Evolutionary conservation across 2,329 filamentous ascomycete species (phyloP), one percentile per base, ranked within the genome.

Genomic region (Aspergillus neoniger): DNA sequence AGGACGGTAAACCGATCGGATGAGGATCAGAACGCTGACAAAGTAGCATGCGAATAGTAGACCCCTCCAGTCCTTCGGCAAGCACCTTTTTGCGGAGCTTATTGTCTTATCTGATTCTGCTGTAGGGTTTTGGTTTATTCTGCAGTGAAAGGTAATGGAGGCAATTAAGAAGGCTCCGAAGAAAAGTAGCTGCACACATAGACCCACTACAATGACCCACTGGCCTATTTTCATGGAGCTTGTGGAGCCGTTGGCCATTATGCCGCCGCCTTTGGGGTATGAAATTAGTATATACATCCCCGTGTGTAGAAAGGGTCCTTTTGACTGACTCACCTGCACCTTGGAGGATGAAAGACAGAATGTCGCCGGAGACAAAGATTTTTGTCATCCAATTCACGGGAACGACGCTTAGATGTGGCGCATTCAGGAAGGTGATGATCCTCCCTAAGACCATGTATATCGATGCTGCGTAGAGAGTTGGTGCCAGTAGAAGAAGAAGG

Each of bases 391-490:
- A 57, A 15, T 30, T 50, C 2, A 21, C 21, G 6, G 44, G 55
- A 0, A 57, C 14, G 0, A 38, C 32, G 44, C 55, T 57, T 0
- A 51, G 44, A 32, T 39, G 43, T 7, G 28, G 39, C 9, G 28
- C 55, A 5, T 57, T 30, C 10, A 57, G 44, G 17, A 41, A 57
- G 14, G 5, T 25, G 44, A 57, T 57, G 32, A 49, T 49, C 23
- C 44, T 8, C 15, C 44, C 44, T 14, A 49, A 15, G 8, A 28
- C 23, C 44, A 49, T 49, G 44, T 49, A 49, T 23, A 49, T 49
- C 12, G 44, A 49, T 7, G 57, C 57, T 15, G 57, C 57, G 25
- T 58, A 58, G 14, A 58, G 25, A 4, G 57, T 58, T 4, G 57
- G 57, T 4, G 57, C 57, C 25, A 58, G 8, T 9, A 58, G 25